Evolutionary conservation across 139 green algal species (phyloP), one percentile per base, ranked within the genome.

Genomic region (Haematococcus sp.): DNA sequence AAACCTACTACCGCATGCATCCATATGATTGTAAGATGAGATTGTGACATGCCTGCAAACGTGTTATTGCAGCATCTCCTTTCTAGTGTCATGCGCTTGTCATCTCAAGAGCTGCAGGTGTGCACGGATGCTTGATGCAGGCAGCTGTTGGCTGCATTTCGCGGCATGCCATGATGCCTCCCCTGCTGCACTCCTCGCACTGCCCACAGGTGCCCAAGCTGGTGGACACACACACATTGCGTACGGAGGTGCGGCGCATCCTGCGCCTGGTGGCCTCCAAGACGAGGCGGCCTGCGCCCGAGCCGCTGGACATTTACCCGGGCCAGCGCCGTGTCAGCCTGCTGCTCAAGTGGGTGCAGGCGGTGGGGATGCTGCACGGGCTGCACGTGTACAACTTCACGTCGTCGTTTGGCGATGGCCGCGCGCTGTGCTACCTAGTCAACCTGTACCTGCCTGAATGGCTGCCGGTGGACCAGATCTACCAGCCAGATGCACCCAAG

Each of bases 341-440:
- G 55, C 83, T 97, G 68, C 72, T 95, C 66, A 72, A 83, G 27
- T 97, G 92, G 92, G 81, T 87, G 70, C 82, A 88, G 74, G 82
- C 87, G 13, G 88, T 93, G 23, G 87, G 84, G 51, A 59, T 22
- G n/a, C 66, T 58, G 17, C 83, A 90, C 32, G 85, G 83, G 22
- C 46, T 91, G 25, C 55, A 7, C 34, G 79, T 95, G 28, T 33
- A 70, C 20, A 82, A 89, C 79, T 91, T 93, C 75, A 90, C 67
- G 5, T 76, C 49, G 16, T 81, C 71, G 31, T 93, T 97, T 76
- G 86, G 75, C 0, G 92, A 97, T 64, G 92, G 91, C 0, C 73
- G 80, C 7, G 86, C 79, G 17, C 86, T 96, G 20, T 96, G 92
- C 73, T 77, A 90, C 35, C 74, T 97, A 81, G 86, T 94, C 22